phyloP scores from a whole-genome alignment of 768 basidiomycete species.

The Trichaptum fuscoviolaceum region DNA sequence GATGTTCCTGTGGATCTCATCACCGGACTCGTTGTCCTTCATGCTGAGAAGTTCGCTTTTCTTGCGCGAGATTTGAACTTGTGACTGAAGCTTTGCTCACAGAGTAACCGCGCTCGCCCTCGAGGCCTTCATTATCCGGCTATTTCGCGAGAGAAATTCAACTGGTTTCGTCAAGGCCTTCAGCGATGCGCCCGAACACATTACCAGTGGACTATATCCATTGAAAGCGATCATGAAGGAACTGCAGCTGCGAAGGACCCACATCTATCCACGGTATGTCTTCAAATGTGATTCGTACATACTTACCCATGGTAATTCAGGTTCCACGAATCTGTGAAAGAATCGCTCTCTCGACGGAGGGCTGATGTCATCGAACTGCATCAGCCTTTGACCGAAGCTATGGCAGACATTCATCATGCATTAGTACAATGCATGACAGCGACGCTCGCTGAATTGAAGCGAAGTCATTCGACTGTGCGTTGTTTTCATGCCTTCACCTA shows the following conservation, averaged over 20 bases:
- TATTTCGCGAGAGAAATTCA: slow-evolving; percentile 87
- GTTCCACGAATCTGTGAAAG: slow-evolving; percentile 86
- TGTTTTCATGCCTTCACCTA: not conserved
- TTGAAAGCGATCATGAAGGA: slow-evolving; percentile 91
- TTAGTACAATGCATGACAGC: slow-evolving; percentile 92
- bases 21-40: slow-evolving; percentile 84
- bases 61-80: slow-evolving; percentile 3
- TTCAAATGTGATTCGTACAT: not conserved
- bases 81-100: slow-evolving; percentile 2
- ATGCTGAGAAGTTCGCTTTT: slow-evolving; percentile 71
- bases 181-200: slow-evolving; percentile 93
- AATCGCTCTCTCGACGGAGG: slow-evolving; percentile 71
- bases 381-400: slow-evolving; percentile 76
- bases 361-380: slow-evolving; percentile 92
- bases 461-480: slow-evolving; percentile 68
- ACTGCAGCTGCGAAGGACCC: slow-evolving; percentile 80
- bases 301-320: slow-evolving; percentile 32
- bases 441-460: slow-evolving; percentile 84
- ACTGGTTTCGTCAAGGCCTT: slow-evolving; percentile 94
- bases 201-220: slow-evolving; percentile 88
- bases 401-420: slow-evolving; percentile 89
- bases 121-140: slow-evolving; percentile 90
- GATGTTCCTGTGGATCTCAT: slow-evolving; percentile 83
- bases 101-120: slow-evolving; percentile 81
- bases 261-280: slow-evolving; percentile 83